phyloP scores from a whole-genome alignment of 2,329 filamentous ascomycete genomes.

The Clathrospora elynae region DNA sequence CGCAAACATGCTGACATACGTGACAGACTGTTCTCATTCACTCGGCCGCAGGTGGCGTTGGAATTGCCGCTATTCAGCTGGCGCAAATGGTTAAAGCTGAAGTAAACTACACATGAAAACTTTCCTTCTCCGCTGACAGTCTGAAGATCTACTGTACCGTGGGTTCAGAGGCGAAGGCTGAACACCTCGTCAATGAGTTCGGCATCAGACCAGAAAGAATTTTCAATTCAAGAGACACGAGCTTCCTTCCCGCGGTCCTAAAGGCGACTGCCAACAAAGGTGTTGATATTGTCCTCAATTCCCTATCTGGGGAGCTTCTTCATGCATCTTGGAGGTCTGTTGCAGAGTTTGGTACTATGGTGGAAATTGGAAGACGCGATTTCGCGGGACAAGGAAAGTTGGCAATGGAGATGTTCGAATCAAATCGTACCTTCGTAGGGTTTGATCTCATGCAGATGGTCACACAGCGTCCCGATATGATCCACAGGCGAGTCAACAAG shows the following conservation, averaged over 20 bases:
- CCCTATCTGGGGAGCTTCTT: conserved; percentile 30
- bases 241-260: conserved; percentile 7
- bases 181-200: conserved; percentile 21
- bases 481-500: background rate
- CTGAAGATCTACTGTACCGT: conserved; percentile 39
- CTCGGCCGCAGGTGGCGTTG: conserved; percentile 22
- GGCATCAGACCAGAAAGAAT: conserved; percentile 38
- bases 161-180: conserved; percentile 21
- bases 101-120: too few relatives aligned
- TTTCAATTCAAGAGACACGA: conserved; percentile 33
- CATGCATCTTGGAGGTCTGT: conserved; percentile 49
- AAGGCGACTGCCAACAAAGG: conserved; percentile 26
- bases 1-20: background rate
- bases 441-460: conserved; percentile 3
- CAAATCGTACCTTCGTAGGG: conserved; percentile 5
- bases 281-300: conserved; percentile 45
- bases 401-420: conserved; percentile 17
- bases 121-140: too few relatives aligned
- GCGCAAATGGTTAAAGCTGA: conserved; percentile 15
- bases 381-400: conserved; percentile 8
- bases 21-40: conserved; percentile 28
- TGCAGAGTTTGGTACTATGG: conserved; percentile 34
- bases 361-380: conserved; percentile 32
- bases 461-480: background rate
- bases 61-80: conserved; percentile 28